Base-by-base conservation (phyloP, 1,284 basidiomycete genomes). In the Cutaneotrichosporon cavernicola region DNA sequence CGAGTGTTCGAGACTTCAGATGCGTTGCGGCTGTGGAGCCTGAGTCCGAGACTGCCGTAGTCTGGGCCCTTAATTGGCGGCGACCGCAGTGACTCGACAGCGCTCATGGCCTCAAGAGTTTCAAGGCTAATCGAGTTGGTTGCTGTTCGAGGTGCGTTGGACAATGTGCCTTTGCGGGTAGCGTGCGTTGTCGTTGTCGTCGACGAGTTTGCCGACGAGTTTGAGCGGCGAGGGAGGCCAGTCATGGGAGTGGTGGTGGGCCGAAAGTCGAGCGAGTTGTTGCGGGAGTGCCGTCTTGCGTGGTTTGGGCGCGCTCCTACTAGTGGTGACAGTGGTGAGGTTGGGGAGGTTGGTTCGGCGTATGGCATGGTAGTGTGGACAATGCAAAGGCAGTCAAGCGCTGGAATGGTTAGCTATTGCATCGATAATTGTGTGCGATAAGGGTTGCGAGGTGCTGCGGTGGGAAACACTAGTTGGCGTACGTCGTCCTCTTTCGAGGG, bases 291-390 rank as follows among this genome's bases (percentile, higher is more conserved):
- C 21, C 52, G 40, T 16, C 32, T 22, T 14, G 46, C 8, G 34
- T 46, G 26, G 13, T 47, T 52, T 14, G 51, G 31, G 18, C 16
- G 31, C 18, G 43, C 43, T n/a, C 31, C 30, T 34, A 18, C 30
- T 6, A 53, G 30, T 53, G 51, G 51, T 16, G 30, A 32, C 18
- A 43, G 51, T n/a, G 13, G 11, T 61, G 69, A 63, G 11, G 72
- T 49, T 3, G 76, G 74, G 2, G 75, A 75, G 8, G 72, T 73
- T 13, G 79, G 79, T 50, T 76, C 73, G 13, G 78, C 71, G 76
- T 80, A 80, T 13, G 78, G 78, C 79, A 80, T 80, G 53, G 50
- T 73, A 63, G 55, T 40, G 34, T 56, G 43, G 16, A 18, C 18
- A 46, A n/a, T n/a, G 43, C 43, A 46, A n/a, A 46, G 18, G 43